Evolutionary conservation across 1,284 basidiomycete species (phyloP).

Genomic region (Pulveroboletus sp.): DNA sequence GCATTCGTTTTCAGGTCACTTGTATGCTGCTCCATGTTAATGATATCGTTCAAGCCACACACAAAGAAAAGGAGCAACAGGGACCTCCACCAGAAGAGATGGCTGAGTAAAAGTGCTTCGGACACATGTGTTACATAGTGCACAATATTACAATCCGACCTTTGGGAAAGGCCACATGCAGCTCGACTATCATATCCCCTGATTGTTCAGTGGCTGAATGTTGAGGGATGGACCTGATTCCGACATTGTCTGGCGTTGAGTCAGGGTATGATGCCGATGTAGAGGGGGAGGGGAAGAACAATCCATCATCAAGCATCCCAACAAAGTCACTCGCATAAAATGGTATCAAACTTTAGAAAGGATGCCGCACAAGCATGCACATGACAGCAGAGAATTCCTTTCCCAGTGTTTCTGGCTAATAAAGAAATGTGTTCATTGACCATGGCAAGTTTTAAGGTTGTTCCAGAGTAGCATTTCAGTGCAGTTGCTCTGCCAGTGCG

Average conservation of each 20-base stretch:
- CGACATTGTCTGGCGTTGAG: conserved; percentile 7
- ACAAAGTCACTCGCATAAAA: too few species aligned
- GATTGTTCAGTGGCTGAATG: conserved; percentile 22
- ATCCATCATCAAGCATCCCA: too few species aligned
- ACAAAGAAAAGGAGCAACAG: conserved; percentile 56
- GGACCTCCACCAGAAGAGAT: conserved; percentile 55
- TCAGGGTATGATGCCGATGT: conserved; percentile 41
- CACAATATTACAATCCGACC: conserved; percentile 13
- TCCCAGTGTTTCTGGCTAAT: too few species aligned
- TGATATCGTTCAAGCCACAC: conserved; percentile 88
- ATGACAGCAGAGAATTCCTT: too few species aligned
- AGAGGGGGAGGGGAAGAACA: too few species aligned
- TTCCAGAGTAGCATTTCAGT: too few species aligned
- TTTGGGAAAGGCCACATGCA: conserved; percentile 16
- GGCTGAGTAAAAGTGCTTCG: conserved; percentile 22
- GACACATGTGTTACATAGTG: background rate
- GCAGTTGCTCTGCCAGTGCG: too few species aligned
- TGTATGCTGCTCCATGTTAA: conserved; percentile 92
- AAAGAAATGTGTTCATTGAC: too few species aligned
- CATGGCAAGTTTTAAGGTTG: too few species aligned
- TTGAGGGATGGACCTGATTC: conserved; percentile 17
- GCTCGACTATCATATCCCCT: conserved; percentile 12
- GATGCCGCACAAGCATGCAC: too few species aligned
- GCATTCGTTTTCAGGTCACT: conserved; percentile 53
- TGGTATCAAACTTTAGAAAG: too few species aligned